These are phyloP conservation scores for Nicotiana knightiana DNA, from an alignment of 257 asterid genomes.

Conservation along the genomic window DNA sequence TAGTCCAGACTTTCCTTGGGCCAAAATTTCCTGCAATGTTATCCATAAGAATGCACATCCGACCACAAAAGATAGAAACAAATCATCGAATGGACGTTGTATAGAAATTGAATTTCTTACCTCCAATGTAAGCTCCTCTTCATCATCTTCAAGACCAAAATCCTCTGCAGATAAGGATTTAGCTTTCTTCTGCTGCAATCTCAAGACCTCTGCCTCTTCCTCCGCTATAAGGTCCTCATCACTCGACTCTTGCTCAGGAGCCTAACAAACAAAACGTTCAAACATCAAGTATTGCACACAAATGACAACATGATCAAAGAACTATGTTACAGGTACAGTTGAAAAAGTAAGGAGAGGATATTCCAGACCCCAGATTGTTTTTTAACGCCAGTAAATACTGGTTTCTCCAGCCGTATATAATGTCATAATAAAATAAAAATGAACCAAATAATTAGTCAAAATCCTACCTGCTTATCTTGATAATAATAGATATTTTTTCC, in stretches of 20 bases:
- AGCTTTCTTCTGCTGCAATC: constrained; percentile 51
- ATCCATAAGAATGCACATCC: not conserved
- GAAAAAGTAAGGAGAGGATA: not conserved
- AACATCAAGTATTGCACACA: not conserved
- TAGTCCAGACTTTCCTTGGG: constrained; percentile 33
- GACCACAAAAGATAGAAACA: not conserved
- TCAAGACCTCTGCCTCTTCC: constrained; percentile 73
- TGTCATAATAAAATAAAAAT: not conserved
- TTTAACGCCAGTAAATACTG: not conserved
- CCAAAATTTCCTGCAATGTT: constrained; percentile 57
- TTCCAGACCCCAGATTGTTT: not conserved
- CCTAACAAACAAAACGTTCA: constrained; percentile 13
- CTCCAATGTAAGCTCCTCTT: constrained; percentile 75
- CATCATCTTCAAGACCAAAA: constrained; percentile 72
- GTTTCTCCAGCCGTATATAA: not conserved
- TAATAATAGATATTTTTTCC: constrained; percentile 36
- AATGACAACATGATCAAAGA: not conserved
- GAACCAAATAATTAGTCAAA: not conserved
- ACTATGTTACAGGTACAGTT: not conserved
- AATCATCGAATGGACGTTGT: not conserved
- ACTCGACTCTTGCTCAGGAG: constrained; percentile 49
- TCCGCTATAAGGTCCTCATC: constrained; percentile 70
- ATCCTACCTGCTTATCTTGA: constrained; percentile 22
- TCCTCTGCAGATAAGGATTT: constrained; percentile 50
- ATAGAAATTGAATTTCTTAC: constrained; percentile 30